A percentile compares a stretch with the other conserved stretches of the same genome.
Conservation (phyloP, 495 filamentous ascomycete genomes). For the Penicillium antarcticum region DNA sequence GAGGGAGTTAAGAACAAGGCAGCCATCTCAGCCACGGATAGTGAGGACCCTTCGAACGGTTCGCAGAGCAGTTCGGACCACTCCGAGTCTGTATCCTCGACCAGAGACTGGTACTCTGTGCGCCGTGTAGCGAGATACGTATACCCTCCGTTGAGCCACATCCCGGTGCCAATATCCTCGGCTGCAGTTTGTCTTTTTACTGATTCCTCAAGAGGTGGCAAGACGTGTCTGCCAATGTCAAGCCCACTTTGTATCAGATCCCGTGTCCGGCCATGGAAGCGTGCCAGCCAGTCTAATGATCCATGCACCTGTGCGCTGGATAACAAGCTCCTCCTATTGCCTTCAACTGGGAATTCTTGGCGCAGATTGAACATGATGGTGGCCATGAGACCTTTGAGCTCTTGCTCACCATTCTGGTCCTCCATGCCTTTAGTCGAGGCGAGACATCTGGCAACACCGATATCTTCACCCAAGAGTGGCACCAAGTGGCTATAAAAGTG, state of each 20-base stretch:
- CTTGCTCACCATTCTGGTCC: conserved; percentile 14
- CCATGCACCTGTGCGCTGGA: conserved; percentile 22
- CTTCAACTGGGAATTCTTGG: conserved; percentile 23
- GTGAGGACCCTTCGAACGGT: conserved; percentile 3
- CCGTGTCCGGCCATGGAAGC: conserved; percentile 30
- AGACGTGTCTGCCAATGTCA: conserved; percentile 18
- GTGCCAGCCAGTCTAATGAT: conserved; percentile 32
- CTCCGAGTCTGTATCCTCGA: conserved; percentile 25
- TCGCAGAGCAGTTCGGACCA: conserved; percentile 29
- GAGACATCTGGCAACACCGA: conserved; percentile 31
- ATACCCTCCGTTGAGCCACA: conserved; percentile 42
- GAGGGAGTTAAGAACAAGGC: conserved; percentile 26
- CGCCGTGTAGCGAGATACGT: conserved; percentile 38
- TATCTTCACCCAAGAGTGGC: conserved; percentile 21
- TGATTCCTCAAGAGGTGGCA: conserved; percentile 33
- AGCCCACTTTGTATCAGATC: conserved; percentile 11
- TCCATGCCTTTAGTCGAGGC: conserved; percentile 27
- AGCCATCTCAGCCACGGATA: conserved; percentile 31
- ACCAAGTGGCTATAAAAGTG: conserved; percentile 32
- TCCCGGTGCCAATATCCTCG: background rate
- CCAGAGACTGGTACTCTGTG: conserved; percentile 30
- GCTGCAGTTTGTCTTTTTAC: conserved; percentile 2
- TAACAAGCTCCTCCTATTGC: conserved; percentile 26
- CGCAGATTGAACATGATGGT: conserved; percentile 37
- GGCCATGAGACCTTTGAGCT: conserved; percentile 29